phyloP scores from a whole-genome alignment of 2,329 filamentous ascomycete genomes.

The Elsinoe fawcettii region DNA sequence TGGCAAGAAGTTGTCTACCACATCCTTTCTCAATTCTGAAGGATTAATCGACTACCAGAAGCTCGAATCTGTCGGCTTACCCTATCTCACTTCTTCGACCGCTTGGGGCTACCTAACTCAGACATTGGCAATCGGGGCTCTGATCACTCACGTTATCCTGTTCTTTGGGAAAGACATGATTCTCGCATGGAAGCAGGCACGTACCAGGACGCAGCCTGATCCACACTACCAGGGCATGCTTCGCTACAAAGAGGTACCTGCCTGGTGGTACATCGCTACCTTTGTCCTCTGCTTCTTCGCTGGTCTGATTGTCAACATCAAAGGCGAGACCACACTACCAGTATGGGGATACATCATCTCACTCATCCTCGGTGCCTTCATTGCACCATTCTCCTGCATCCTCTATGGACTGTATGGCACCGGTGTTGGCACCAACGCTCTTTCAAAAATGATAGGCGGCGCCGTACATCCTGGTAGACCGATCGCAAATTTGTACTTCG shows the following conservation, averaged over 20 bases:
- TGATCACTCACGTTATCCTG: constrained; percentile 45
- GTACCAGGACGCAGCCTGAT: constrained; percentile 39
- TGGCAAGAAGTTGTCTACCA: constrained; percentile 34
- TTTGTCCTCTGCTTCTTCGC: constrained; percentile 27
- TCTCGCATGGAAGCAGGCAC: constrained; percentile 42
- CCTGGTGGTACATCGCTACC: constrained; percentile 30
- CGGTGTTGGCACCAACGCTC: constrained; percentile 51
- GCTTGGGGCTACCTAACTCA: constrained; percentile 44
- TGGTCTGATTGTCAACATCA: constrained; percentile 25
- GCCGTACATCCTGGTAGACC: constrained; percentile 28
- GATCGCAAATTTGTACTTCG: constrained; percentile 14
- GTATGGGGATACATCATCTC: constrained; percentile 30
- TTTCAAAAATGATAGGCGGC: constrained; percentile 52
- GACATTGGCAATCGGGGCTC: constrained; percentile 51
- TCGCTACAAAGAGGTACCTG: constrained; percentile 42
- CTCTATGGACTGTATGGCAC: constrained; percentile 49
- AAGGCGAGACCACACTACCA: constrained; percentile 28
- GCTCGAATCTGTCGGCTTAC: constrained; percentile 39
- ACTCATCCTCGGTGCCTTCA: constrained; percentile 22
- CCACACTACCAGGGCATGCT: constrained; percentile 47
- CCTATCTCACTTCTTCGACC: constrained; percentile 43
- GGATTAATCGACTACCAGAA: constrained; percentile 38
- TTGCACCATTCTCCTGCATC: constrained; percentile 43
- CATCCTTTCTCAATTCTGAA: constrained; percentile 33
- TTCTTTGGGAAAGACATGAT: constrained; percentile 51